These are phyloP conservation scores for Pelargonium nanum DNA, from an alignment of 345 rosid species.

Conservation along the genomic window DNA sequence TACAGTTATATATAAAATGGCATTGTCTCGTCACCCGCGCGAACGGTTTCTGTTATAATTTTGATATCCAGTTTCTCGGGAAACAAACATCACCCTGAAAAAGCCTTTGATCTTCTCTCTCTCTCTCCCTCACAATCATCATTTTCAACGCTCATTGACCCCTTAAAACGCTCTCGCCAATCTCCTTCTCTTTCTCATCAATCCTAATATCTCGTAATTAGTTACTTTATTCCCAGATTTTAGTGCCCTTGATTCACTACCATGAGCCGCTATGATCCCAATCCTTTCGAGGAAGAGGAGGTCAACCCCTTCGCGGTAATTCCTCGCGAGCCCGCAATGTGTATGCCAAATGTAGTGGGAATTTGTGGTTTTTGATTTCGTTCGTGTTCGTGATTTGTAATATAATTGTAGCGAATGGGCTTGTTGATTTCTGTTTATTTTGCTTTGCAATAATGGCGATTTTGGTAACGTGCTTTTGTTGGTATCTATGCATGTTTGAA, in stretches of 20 bases:
- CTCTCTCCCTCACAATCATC: background rate
- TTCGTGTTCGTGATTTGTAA: background rate
- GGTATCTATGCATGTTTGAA: background rate
- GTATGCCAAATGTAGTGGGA: background rate
- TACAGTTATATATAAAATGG: background rate
- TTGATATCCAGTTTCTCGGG: background rate
- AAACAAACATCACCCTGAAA: background rate
- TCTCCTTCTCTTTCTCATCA: background rate
- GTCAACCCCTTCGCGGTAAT: slow-evolving; percentile 88
- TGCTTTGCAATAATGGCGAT: background rate
- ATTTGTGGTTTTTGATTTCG: background rate
- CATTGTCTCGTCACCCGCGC: background rate
- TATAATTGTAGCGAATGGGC: too few relatives aligned
- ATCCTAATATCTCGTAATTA: background rate
- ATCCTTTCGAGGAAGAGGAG: slow-evolving; percentile 77
- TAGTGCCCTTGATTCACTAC: slow-evolving; percentile 13
- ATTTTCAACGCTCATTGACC: background rate
- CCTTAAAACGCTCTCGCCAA: background rate
- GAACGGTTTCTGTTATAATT: background rate
- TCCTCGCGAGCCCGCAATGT: background rate
- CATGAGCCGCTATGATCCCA: slow-evolving; percentile 69
- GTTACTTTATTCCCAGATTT: slow-evolving; percentile 10
- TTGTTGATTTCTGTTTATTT: background rate
- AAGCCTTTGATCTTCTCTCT: background rate
- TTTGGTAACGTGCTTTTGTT: background rate